Conservation (phyloP, 805 yeast genomes). For the Yarrowia deformans region DNA sequence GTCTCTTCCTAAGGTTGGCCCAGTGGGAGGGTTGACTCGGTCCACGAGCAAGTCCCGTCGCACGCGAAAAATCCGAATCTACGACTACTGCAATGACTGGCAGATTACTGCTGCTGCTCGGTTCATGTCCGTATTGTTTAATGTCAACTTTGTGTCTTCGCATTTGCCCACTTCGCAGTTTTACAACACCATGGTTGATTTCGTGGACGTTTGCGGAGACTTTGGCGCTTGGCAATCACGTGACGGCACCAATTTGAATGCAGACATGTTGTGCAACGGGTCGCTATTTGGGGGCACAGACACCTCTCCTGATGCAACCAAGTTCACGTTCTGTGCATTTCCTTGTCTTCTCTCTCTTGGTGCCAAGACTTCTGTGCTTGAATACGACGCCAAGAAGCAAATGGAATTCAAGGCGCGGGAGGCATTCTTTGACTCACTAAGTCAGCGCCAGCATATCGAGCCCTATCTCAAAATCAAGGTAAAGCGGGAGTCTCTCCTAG, state of each 20-base stretch:
- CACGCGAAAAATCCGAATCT: constrained; percentile 49
- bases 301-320: constrained; percentile 15
- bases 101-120: constrained; percentile 72
- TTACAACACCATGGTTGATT: constrained; percentile 84
- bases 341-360: constrained; percentile 86
- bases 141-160: constrained; percentile 56
- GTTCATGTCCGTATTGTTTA: constrained; percentile 61
- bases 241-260: constrained; percentile 7
- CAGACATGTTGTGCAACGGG: constrained; percentile 10
- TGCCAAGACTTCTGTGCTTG: constrained; percentile 78
- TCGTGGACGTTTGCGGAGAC: constrained; percentile 75
- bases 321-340: constrained; percentile 74
- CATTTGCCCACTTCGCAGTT: constrained; percentile 57
- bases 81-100: constrained; percentile 83
- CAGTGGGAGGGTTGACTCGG: not conserved
- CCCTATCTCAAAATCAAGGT: constrained; percentile 74
- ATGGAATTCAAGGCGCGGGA: constrained; percentile 91
- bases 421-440: constrained; percentile 79
- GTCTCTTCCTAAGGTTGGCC: constrained; percentile 1
- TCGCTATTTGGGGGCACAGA: constrained; percentile 5
- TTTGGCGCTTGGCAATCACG: constrained; percentile 74
- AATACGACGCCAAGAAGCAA: constrained; percentile 76
- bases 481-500: constrained; percentile 68
- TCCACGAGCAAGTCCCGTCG: not conserved
- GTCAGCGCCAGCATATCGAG: constrained; percentile 65